A percentile compares a stretch with the other conserved stretches of the same genome.
These are phyloP conservation scores for Pelargonium hybrid DNA, from an alignment of 441 rosid genomes.

Conservation along the genomic window DNA sequence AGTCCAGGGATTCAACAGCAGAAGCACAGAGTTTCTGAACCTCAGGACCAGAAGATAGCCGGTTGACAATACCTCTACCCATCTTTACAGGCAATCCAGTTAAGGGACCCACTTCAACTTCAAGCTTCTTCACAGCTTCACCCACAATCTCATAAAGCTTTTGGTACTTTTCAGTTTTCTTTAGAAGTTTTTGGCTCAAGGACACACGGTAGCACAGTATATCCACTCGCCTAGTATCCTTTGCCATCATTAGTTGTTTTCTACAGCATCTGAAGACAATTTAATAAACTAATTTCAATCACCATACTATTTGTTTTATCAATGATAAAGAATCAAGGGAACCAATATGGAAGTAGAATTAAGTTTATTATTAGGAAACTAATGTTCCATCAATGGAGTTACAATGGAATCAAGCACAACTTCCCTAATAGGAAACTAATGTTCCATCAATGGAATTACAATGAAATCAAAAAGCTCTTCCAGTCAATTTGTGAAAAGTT, in stretches of 20 bases:
- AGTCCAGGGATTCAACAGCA: slow-evolving; percentile 57
- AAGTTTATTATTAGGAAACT: not conserved
- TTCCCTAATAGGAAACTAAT: not conserved
- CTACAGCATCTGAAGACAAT: slow-evolving; percentile 67
- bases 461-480: not conserved
- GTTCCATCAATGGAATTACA: not conserved
- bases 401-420: not conserved
- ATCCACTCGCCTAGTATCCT: slow-evolving; percentile 75
- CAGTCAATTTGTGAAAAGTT: not conserved
- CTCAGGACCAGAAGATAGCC: slow-evolving; percentile 71
- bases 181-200: slow-evolving; percentile 67
- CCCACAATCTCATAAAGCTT: slow-evolving; percentile 49
- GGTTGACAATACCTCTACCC: slow-evolving; percentile 79
- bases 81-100: slow-evolving; percentile 71
- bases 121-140: slow-evolving; percentile 68
- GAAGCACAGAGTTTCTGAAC: slow-evolving; percentile 63
- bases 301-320: not conserved
- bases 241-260: slow-evolving; percentile 71
- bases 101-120: slow-evolving; percentile 75
- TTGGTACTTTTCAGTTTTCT: slow-evolving; percentile 42
- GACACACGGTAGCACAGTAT: slow-evolving; percentile 81
- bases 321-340: not conserved
- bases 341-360: not conserved
- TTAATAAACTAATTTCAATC: slow-evolving; percentile 4
- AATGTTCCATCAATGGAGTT: too few species aligned